Base-by-base conservation (phyloP, 768 basidiomycete genomes). In the Albatrellus ellisii region DNA sequence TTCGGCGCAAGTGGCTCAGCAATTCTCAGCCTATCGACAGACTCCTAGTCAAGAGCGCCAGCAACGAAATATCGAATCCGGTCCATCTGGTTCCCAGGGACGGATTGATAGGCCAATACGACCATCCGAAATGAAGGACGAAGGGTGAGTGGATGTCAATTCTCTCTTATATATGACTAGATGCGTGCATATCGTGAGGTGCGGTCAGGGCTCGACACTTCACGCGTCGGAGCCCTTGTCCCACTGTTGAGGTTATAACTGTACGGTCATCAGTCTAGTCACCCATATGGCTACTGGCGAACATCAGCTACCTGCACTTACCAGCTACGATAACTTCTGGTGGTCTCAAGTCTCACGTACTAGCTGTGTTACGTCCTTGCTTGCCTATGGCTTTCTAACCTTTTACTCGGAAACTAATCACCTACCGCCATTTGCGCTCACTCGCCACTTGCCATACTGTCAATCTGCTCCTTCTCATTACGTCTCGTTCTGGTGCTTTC, bases 121-220 rank as follows among this genome's bases (percentile, higher is more conserved):
- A 26, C 85, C 85, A 14, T 81, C 81, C 9, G 90, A 95, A 61
- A 90, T 89, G 87, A 89, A 90, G 61, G 92, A 95, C 53, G 91
- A 94, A 84, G 91, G 91, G 92, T 97, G 75, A 88, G 90, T 73
- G 41, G 26, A 29, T 17, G 45, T 37, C 42, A 29, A 41, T 38
- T 11, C 22, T 38, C 36, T 29, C 40, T 34, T 26, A 33, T 4
- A 17, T 18, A 34, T 38, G 26, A 33, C 6, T 37, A 37, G 22
- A 18, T 18, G 43, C 6, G 15, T 15, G 33, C 27, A 32, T 35
- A 17, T 18, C 34, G 21, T 31, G 29, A 27, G 28, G 27, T 6
- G n/a, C 36, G 39, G 46, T 39, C 33, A 21, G 33, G 38, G n/a
- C n/a, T n/a, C n/a, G n/a, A n/a, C n/a, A n/a, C n/a, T n/a, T n/a